A percentile compares a stretch with the other conserved stretches of the same genome.
Evolutionary conservation across 495 filamentous ascomycete genomes (phyloP).

Genomic region (Talaromyces liani): DNA sequence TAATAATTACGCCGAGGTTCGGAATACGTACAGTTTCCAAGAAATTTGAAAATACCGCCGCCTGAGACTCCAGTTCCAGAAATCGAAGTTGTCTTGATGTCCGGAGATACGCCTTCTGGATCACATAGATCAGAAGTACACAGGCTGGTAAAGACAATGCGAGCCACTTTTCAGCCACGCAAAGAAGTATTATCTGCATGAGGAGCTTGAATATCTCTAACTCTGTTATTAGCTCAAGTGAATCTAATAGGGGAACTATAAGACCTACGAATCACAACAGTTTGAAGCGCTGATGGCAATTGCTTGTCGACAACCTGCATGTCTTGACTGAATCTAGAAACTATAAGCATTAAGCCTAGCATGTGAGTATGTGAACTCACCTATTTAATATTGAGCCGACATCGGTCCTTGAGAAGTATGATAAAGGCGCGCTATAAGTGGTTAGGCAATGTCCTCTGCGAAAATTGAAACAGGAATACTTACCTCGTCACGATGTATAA

Average conservation of each 20-base stretch:
- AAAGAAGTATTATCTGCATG: constrained; percentile 21
- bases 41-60: constrained; percentile 33
- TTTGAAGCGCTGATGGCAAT: constrained; percentile 18
- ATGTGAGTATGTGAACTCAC: constrained; percentile 9
- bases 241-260: background rate
- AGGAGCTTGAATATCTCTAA: constrained; percentile 17
- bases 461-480: no score
- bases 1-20: background rate
- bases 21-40: constrained; percentile 29
- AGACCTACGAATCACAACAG: constrained; percentile 17
- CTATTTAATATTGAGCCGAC: constrained; percentile 31
- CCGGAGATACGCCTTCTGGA: constrained; percentile 14
- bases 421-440: constrained; percentile 19
- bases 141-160: constrained; percentile 9
- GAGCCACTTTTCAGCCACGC: constrained; percentile 10
- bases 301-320: constrained; percentile 32
- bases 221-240: background rate
- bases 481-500: background rate
- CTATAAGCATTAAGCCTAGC: background rate
- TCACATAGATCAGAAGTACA: constrained; percentile 10
- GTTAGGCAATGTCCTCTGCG: background rate
- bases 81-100: constrained; percentile 16
- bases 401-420: constrained; percentile 34
- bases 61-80: constrained; percentile 27
- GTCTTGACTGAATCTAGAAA: constrained; percentile 34